Percentiles rank a stretch among this genome's conserved stretches.
Evolutionary conservation across 2,329 filamentous ascomycete species (phyloP).

Genomic region (Huntiella omanensis): DNA sequence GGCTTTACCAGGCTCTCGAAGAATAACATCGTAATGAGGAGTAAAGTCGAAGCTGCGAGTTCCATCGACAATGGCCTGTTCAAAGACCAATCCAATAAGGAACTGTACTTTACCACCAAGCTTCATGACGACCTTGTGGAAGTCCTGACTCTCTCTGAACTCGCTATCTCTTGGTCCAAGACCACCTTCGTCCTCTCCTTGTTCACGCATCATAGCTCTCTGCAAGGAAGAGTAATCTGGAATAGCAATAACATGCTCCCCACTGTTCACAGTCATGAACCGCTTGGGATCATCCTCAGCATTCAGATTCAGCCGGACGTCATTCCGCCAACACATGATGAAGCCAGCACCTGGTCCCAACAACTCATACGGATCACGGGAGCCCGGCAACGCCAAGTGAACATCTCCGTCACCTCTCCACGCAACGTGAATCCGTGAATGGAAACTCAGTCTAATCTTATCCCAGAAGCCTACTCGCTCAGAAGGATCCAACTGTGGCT

Average conservation of each 20-base stretch:
- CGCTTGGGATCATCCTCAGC: slow-evolving; percentile 71
- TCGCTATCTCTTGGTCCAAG: neutral
- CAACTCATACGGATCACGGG: slow-evolving; percentile 81
- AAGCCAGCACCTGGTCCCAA: slow-evolving; percentile 88
- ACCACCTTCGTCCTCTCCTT: slow-evolving; percentile 29
- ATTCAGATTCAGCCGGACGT: slow-evolving; percentile 75
- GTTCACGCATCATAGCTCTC: slow-evolving; percentile 37
- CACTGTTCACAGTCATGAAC: slow-evolving; percentile 91
- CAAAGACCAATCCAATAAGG: slow-evolving; percentile 81
- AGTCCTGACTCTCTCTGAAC: slow-evolving; percentile 35
- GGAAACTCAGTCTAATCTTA: slow-evolving; percentile 85
- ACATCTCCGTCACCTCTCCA: slow-evolving; percentile 96
- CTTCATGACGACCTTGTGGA: slow-evolving; percentile 99
- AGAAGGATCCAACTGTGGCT: slow-evolving; percentile 81
- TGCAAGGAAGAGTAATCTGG: slow-evolving; percentile 86
- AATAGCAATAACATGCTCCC: slow-evolving; percentile 83
- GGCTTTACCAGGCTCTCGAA: slow-evolving; percentile 63
- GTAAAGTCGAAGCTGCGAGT: slow-evolving; percentile 71
- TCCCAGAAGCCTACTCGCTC: slow-evolving; percentile 97
- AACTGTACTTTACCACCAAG: slow-evolving; percentile 89
- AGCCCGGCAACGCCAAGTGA: slow-evolving; percentile 77
- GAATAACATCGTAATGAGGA: slow-evolving; percentile 77
- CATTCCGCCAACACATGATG: slow-evolving; percentile 95
- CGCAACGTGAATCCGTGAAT: slow-evolving; percentile 70
- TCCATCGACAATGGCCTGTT: slow-evolving; percentile 56